phyloP scores from a whole-genome alignment of 495 filamentous ascomycete species.

The Aspergillus bertholletiae region DNA sequence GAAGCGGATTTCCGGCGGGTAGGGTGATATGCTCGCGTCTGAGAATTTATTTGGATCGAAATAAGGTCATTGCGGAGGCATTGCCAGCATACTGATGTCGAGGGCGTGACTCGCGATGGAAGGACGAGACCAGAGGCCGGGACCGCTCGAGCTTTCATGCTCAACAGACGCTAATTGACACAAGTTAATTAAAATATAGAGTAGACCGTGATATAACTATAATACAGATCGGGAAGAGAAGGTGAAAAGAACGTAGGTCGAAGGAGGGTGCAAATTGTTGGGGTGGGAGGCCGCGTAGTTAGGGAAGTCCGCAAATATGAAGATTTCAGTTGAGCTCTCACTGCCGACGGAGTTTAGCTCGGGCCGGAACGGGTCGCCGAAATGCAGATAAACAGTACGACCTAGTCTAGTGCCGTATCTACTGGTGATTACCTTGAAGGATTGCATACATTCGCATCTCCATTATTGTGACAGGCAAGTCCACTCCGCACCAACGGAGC shows the following conservation, averaged over 20 bases:
- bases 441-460: not conserved
- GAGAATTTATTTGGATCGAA: slow-evolving; percentile 21
- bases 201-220: not conserved
- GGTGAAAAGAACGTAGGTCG: not conserved
- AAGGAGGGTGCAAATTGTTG: not conserved
- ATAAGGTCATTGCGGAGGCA: slow-evolving; percentile 43
- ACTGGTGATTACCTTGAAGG: too few relatives aligned
- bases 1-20: slow-evolving; percentile 45
- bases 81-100: slow-evolving; percentile 38
- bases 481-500: not conserved
- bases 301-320: slow-evolving; percentile 6
- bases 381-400: too few relatives aligned
- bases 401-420: too few relatives aligned
- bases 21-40: slow-evolving; percentile 42
- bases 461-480: not conserved
- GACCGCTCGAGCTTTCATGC: slow-evolving; percentile 42
- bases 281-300: not conserved
- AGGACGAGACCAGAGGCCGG: slow-evolving; percentile 39
- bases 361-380: slow-evolving; percentile 21
- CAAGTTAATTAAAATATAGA: slow-evolving; percentile 1
- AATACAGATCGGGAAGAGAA: not conserved
- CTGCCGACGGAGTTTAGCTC: slow-evolving; percentile 13
- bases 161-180: slow-evolving; percentile 15
- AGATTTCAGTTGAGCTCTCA: slow-evolving; percentile 9
- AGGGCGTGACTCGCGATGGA: slow-evolving; percentile 29